Base-by-base conservation (phyloP, 176 grass and related monocot genomes). In the Zoysia japonica region DNA sequence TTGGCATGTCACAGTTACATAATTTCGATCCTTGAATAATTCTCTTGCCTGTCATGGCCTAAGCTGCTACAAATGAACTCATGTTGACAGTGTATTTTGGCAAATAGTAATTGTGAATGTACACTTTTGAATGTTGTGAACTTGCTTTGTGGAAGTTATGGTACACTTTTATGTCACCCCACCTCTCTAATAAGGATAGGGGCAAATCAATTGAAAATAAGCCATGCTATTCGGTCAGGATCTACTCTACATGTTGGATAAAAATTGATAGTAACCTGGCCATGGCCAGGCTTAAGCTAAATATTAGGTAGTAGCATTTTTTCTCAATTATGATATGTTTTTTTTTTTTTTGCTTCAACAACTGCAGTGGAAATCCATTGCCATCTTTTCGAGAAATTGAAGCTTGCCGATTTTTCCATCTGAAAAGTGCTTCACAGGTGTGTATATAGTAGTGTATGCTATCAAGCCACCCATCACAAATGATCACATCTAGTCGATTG, bases 361-460 rank as follows among this genome's bases (percentile, higher is more conserved):
- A 20, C 10, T 81, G 35, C 92, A 98, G 92, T 71, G 85, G 62
- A 74, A 85, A 76, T 70, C 65, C 83, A 49, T 78, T 83, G 65
- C 5, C 62, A 28, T 49, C 8, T 43, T 88, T 86, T 49, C 60
- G 16, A 49, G 70, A 80, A 48, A 80, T 71, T 48, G 87, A 88
- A 68, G 40, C 73, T 49, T 77, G 65, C 46, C 66, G 84, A 4
- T 87, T 94, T 87, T 98, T 93, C 84, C 90, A 98, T 88, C 82
- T 98, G 78, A 94, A 83, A 94, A 91, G 72, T 68, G 88, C 84
- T 80, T 90, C 85, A 2, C 85, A 92, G 90, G 95, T 98, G 81
- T 20, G 56, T 52, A n/a, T 51, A 35, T 67, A 72, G 5, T 55
- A 77, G 46, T 9, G 9, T 11, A 71, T 55, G 28, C 2, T 71